Evolutionary conservation across 2,329 filamentous ascomycete species (phyloP).

Genomic region (Diaporthe helianthi): DNA sequence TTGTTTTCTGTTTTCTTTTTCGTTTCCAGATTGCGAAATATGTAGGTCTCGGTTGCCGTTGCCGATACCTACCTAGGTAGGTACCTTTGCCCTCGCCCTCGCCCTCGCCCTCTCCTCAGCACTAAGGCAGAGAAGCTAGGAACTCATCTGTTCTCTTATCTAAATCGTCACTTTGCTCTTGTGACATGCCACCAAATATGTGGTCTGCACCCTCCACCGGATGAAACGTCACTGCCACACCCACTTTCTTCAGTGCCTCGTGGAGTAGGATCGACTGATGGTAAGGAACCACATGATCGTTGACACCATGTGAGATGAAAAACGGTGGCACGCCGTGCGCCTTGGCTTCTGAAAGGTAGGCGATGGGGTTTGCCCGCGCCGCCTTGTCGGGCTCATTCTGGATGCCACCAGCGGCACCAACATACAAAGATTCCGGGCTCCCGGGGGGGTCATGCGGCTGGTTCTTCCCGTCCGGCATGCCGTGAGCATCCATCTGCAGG

Average conservation of each 20-base stretch:
- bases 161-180: conserved; percentile 28
- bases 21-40: not conserved
- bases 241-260: conserved; percentile 18
- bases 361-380: conserved; percentile 29
- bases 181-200: conserved; percentile 25
- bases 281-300: conserved; percentile 29
- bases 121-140: conserved; percentile 14
- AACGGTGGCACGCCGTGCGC: conserved; percentile 27
- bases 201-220: conserved; percentile 27
- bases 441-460: conserved; percentile 24
- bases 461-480: conserved; percentile 10
- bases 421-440: conserved; percentile 31
- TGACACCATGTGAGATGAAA: conserved; percentile 29
- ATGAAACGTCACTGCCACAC: conserved; percentile 16
- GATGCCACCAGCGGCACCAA: conserved; percentile 23
- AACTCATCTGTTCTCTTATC: conserved; percentile 32
- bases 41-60: no score
- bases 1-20: not conserved
- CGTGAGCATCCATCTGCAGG: conserved; percentile 31
- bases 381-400: conserved; percentile 30
- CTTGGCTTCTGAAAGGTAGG: conserved; percentile 27
- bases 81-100: no score
- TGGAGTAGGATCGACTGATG: conserved; percentile 28
- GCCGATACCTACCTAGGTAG: not conserved
- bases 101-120: not conserved